Evolutionary conservation across 1,139 yeast genomes (phyloP).

Genomic region (Wickerhamomyces sp.): DNA sequence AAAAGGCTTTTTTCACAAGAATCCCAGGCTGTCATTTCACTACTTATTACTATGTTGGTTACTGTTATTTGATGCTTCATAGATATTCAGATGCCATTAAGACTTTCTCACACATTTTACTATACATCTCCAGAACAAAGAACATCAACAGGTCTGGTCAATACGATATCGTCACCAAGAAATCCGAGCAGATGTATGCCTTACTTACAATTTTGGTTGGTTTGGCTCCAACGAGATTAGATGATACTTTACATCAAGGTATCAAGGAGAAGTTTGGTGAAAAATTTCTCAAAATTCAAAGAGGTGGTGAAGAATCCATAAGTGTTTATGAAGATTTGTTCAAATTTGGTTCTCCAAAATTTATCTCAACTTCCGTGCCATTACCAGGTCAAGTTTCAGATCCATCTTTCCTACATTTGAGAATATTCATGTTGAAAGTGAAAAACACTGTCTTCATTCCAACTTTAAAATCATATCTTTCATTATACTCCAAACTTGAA

Average conservation of each 20-base stretch:
- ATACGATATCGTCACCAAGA: slow-evolving; percentile 40
- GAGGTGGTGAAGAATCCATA: slow-evolving; percentile 38
- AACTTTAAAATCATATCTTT: slow-evolving; percentile 38
- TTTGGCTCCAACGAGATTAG: slow-evolving; percentile 40
- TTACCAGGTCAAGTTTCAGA: slow-evolving; percentile 32
- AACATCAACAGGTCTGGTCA: slow-evolving; percentile 39
- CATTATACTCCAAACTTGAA: slow-evolving; percentile 41
- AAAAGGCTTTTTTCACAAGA: slow-evolving; percentile 38
- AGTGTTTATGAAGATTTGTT: slow-evolving; percentile 39
- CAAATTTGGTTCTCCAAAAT: slow-evolving; percentile 42
- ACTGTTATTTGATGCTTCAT: slow-evolving; percentile 44
- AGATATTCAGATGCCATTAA: slow-evolving; percentile 45
- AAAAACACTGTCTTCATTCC: slow-evolving; percentile 34
- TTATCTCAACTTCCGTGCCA: slow-evolving; percentile 36
- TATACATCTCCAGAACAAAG: slow-evolving; percentile 41
- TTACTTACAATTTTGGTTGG: slow-evolving; percentile 41
- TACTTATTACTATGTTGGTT: slow-evolving; percentile 45
- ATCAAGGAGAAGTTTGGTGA: slow-evolving; percentile 43
- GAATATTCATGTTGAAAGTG: slow-evolving; percentile 38
- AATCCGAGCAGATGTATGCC: slow-evolving; percentile 48
- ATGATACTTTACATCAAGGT: slow-evolving; percentile 36
- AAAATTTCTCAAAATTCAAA: slow-evolving; percentile 35
- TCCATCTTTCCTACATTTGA: slow-evolving; percentile 37
- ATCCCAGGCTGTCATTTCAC: slow-evolving; percentile 45
- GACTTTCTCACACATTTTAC: slow-evolving; percentile 39